Evolutionary conservation across 352 stramenopile species (phyloP).

Genomic region (Phytophthora cryptogea): DNA sequence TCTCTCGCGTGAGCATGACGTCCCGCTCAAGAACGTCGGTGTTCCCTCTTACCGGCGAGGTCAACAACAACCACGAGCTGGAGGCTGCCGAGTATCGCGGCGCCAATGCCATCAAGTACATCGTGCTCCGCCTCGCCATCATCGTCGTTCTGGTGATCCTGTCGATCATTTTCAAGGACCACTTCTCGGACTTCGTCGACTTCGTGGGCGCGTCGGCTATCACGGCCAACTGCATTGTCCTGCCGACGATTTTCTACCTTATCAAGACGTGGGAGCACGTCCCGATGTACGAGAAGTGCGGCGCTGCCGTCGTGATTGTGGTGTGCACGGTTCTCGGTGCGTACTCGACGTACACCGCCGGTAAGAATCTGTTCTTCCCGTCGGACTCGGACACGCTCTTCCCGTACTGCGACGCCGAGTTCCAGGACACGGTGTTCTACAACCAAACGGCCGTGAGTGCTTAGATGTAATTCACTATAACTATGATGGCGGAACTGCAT

Average conservation of each 20-base stretch:
- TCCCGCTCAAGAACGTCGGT: constrained; percentile 43
- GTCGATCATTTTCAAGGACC: constrained; percentile 37
- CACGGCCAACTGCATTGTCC: constrained; percentile 60
- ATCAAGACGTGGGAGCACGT: constrained; percentile 57
- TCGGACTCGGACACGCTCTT: constrained; percentile 42
- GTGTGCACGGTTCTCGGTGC: constrained; percentile 50
- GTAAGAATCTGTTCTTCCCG: constrained; percentile 49
- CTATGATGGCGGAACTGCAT: constrained; percentile 17
- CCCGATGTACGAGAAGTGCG: constrained; percentile 46
- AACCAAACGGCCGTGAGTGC: constrained; percentile 27
- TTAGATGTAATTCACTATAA: constrained; percentile 24
- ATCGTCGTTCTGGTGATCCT: constrained; percentile 49
- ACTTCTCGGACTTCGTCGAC: constrained; percentile 60
- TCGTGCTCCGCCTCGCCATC: constrained; percentile 45
- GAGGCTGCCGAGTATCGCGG: constrained; percentile 49
- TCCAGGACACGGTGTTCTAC: constrained; percentile 41
- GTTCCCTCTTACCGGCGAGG: constrained; percentile 38
- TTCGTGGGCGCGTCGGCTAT: constrained; percentile 63
- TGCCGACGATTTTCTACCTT: constrained; percentile 66
- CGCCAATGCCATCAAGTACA: constrained; percentile 48
- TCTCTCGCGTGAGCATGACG: constrained; percentile 35
- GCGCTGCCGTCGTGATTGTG: constrained; percentile 32
- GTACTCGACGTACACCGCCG: constrained; percentile 52
- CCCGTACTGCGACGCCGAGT: constrained; percentile 55
- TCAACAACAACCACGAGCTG: constrained; percentile 40